phyloP scores from a whole-genome alignment of 225 moss, liverwort and hornwort genomes.

The Sphagnum tenellum region DNA sequence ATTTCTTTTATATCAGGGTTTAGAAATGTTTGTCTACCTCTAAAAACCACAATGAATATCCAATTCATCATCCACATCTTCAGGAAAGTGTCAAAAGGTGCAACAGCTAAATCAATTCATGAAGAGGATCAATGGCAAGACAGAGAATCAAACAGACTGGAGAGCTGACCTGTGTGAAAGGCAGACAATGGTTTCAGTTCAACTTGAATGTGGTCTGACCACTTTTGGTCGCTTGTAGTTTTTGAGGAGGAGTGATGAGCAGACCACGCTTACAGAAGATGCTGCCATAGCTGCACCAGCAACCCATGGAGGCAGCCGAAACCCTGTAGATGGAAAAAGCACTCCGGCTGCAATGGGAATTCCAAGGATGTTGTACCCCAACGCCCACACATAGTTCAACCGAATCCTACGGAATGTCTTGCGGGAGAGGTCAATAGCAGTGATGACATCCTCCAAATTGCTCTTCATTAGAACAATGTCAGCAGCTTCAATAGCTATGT shows the following conservation, averaged over 20 bases:
- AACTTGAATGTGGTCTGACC: too few relatives aligned
- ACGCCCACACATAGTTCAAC: constrained; percentile 87
- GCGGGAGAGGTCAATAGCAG: constrained; percentile 75
- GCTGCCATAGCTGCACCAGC: constrained; percentile 97
- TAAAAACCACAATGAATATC: too few relatives aligned
- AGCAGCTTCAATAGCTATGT: constrained; percentile 93
- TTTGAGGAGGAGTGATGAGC: constrained; percentile 86
- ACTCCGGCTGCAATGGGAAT: constrained; percentile 85
- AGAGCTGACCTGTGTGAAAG: too few relatives aligned
- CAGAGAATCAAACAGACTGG: too few relatives aligned
- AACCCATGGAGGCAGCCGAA: constrained; percentile 88
- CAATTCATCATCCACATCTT: too few relatives aligned
- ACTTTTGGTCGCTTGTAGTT: constrained; percentile 57
- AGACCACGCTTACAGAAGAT: constrained; percentile 85
- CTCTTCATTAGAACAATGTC: constrained; percentile 96
- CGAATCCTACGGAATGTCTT: constrained; percentile 71
- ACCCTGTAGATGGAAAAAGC: constrained; percentile 60
- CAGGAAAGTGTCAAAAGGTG: too few relatives aligned
- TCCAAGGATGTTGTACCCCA: constrained; percentile 85
- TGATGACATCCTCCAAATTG: constrained; percentile 91
- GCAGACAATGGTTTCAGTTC: too few relatives aligned
- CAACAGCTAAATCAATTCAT: too few relatives aligned
- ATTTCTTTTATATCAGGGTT: too few relatives aligned
- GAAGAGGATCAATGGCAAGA: too few relatives aligned
- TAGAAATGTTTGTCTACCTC: too few relatives aligned